Evolutionary conservation across 2,329 filamentous ascomycete genomes (phyloP).

Genomic region (Xylaria sp.): DNA sequence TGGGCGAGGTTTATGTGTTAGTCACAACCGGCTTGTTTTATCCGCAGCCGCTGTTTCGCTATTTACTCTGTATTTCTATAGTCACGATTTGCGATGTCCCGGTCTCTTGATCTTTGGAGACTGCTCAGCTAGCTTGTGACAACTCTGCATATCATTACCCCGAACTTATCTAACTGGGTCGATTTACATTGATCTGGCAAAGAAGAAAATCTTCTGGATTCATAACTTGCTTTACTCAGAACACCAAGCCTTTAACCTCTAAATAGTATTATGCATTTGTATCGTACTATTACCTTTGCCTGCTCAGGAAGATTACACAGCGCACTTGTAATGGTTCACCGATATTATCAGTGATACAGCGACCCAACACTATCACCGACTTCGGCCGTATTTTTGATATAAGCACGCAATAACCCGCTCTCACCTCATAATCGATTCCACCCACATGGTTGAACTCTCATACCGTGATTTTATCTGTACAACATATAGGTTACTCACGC

Average conservation of each 20-base stretch:
- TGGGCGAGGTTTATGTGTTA: neutral
- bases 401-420: neutral
- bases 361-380: neutral
- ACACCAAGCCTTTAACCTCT: neutral
- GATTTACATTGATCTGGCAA: neutral
- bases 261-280: neutral
- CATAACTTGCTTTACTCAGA: neutral
- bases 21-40: neutral
- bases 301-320: neutral
- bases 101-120: neutral
- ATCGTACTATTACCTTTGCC: neutral
- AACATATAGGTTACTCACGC: neutral
- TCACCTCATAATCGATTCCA: neutral
- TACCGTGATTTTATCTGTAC: neutral
- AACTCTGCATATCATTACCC: constrained; percentile 17
- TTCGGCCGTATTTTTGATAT: neutral
- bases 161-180: neutral
- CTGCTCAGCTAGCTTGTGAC: neutral
- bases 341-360: neutral
- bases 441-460: neutral
- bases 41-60: neutral
- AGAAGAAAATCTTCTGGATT: neutral
- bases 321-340: neutral
- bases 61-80: neutral
- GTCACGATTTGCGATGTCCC: neutral